Evolutionary conservation across 1,284 basidiomycete species (phyloP), one percentile per base, ranked within the genome.

Genomic region (Peniophora sp.): DNA sequence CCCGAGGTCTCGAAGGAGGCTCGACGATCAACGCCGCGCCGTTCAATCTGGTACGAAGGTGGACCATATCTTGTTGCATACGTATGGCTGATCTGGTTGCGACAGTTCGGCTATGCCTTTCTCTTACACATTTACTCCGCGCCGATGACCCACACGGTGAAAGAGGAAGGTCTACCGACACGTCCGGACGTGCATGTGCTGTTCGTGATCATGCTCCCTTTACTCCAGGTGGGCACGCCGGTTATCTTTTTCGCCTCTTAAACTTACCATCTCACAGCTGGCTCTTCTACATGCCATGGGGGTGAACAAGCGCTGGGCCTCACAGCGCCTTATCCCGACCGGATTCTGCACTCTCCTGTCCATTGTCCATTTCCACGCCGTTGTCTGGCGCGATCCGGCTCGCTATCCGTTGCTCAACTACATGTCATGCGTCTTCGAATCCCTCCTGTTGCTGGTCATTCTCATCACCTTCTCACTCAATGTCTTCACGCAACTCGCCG

Each of bases 21-120:
- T 70, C 72, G 43, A 52, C 57, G 64, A 65, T 58, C 62, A 77
- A 74, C 51, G 72, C 75, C 3, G 75, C 81, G 1, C 82, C 83
- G 0, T 84, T 85, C 63, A 84, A 84, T 57, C 60, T 87, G 58
- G 84, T 87, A 57, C 48, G 77, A 67, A 27, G 48, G 16, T 32
- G 39, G 19, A 34, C 25, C 17, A 19, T 55, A n/a, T 46, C 27
- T 34, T 22, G 45, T 48, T 39, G 35, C 45, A 20, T n/a, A 50
- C 52, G 35, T 38, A 44, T 27, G 49, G 12, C 53, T 32, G 32
- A 44, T 48, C 43, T 38, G 43, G 11, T 38, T 17, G 20, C 19
- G 20, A 52, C 27, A 88, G 85, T 78, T 86, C 56, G 83, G 83
- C 34, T 89, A 88, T 58, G 78, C 84, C 0, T 87, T 88, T 64